A percentile compares a stretch with the other conserved stretches of the same genome.
Conservation (phyloP, 305 asterid genomes). For the Fraxinus floribunda region DNA sequence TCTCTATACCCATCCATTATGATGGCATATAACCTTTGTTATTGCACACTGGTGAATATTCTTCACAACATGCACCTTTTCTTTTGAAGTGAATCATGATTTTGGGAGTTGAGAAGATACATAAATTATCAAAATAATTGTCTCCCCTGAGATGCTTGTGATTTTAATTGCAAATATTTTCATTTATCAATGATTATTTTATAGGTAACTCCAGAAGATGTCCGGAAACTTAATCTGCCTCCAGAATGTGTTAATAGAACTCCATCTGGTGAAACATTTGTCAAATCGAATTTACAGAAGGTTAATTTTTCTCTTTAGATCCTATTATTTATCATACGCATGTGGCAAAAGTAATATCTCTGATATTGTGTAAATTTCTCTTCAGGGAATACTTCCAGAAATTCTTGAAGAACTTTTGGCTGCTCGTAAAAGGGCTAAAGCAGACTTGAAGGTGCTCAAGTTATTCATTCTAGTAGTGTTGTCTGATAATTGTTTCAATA, state of each 20-base stretch:
- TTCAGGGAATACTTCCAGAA: constrained; percentile 97
- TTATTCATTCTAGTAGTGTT: constrained; percentile 2
- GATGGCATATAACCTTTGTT: constrained; percentile 99
- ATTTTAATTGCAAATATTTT: constrained; percentile 12
- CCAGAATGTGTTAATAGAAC: constrained; percentile 81
- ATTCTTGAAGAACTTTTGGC: constrained; percentile 95
- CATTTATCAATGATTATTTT: constrained; percentile 26
- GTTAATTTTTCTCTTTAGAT: constrained; percentile 33
- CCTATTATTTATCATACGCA: constrained; percentile 11
- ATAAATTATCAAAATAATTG: constrained; percentile 6
- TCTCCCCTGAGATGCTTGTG: constrained; percentile 14
- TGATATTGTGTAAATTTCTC: constrained; percentile 14
- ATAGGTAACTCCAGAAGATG: constrained; percentile 89
- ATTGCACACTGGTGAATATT: constrained; percentile 79
- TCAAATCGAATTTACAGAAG: constrained; percentile 85
- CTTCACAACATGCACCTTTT: constrained; percentile 10
- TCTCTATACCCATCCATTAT: constrained; percentile 96
- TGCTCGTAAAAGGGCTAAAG: constrained; percentile 98
- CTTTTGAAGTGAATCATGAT: constrained; percentile 10
- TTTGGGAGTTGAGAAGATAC: constrained; percentile 2
- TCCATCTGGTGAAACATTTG: constrained; percentile 98
- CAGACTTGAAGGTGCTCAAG: constrained; percentile 80
- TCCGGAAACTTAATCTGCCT: constrained; percentile 71
- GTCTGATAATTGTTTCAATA: constrained; percentile 22
- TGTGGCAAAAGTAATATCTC: constrained; percentile 10